Conservation (phyloP, 2,329 filamentous ascomycete species). For the Ophiostoma tasmaniense region DNA sequence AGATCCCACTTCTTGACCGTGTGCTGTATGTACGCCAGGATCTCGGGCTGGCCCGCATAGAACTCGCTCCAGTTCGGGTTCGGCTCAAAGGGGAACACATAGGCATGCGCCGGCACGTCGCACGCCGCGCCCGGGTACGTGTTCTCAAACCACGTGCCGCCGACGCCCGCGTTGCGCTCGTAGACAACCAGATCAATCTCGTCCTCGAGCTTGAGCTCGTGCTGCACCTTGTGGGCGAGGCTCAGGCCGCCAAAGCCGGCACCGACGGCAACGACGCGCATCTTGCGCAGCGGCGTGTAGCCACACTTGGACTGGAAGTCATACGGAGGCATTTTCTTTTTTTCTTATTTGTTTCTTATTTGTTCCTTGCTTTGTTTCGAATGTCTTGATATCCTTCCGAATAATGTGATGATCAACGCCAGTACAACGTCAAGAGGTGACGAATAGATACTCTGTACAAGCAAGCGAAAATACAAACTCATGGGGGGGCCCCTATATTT, state of each 20-base stretch:
- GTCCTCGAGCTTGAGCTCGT: slow-evolving; percentile 4
- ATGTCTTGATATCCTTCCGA: not conserved
- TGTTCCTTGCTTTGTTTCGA: not conserved
- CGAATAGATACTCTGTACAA: not conserved
- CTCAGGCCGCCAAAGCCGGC: not conserved
- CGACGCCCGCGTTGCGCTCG: slow-evolving; percentile 39
- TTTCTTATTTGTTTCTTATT: not conserved
- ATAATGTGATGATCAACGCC: not conserved
- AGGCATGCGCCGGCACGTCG: slow-evolving; percentile 10
- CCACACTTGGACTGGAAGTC: not conserved
- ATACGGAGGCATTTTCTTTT: not conserved
- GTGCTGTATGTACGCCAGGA: slow-evolving; percentile 24
- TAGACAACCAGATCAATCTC: slow-evolving; percentile 30
- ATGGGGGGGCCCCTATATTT: not conserved
- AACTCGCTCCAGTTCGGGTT: slow-evolving; percentile 47
- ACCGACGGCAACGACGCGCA: not conserved
- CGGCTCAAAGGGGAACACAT: slow-evolving; percentile 34
- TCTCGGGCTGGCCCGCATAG: slow-evolving; percentile 41
- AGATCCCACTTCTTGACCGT: slow-evolving; percentile 14
- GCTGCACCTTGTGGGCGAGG: slow-evolving; percentile 1
- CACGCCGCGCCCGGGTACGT: slow-evolving; percentile 25
- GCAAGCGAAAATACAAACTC: not conserved
- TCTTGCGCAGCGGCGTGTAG: not conserved
- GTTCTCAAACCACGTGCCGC: slow-evolving; percentile 46
- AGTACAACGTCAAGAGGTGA: not conserved